A percentile compares a stretch with the other conserved stretches of the same genome.
phyloP scores from a whole-genome alignment of 495 filamentous ascomycete species.

The Hypoxylon cercidicola region DNA sequence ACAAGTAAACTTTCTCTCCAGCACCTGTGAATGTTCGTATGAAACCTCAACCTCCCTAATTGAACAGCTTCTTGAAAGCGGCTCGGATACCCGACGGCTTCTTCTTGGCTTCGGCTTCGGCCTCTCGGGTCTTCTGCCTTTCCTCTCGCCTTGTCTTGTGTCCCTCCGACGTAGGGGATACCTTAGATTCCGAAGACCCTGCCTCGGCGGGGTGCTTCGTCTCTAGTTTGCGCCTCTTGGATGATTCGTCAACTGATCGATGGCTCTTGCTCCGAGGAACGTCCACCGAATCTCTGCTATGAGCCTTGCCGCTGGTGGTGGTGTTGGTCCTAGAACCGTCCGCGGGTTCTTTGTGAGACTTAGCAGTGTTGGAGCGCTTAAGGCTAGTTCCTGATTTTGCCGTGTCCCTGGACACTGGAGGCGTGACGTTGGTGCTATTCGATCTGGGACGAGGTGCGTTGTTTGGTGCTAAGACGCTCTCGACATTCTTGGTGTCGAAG shows the following conservation, averaged over 20 bases:
- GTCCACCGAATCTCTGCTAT: conserved; percentile 24
- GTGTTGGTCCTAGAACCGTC: conserved; percentile 3
- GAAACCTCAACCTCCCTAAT: background rate
- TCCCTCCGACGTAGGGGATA: conserved; percentile 21
- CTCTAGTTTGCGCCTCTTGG: conserved; percentile 27
- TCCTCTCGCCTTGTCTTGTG: conserved; percentile 26
- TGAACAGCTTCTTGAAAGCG: conserved; percentile 34
- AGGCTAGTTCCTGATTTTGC: conserved; percentile 15
- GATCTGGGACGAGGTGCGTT: conserved; percentile 26
- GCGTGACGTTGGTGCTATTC: conserved; percentile 31
- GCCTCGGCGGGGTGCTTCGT: conserved; percentile 14
- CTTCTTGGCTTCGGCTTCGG: conserved; percentile 19
- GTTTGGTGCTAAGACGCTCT: conserved; percentile 49
- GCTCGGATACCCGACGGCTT: conserved; percentile 25
- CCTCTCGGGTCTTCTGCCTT: conserved; percentile 34
- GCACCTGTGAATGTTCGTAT: background rate
- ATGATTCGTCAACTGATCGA: conserved; percentile 23
- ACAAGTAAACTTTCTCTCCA: background rate
- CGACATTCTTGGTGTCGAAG: conserved; percentile 51
- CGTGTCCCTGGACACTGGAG: conserved; percentile 19
- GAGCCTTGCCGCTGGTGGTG: conserved; percentile 43
- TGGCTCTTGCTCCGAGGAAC: conserved; percentile 35
- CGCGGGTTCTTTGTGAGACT: conserved; percentile 22
- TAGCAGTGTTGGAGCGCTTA: conserved; percentile 52
- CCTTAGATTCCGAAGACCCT: conserved; percentile 23